Conservation (phyloP, 176 grass and related monocot species). For the Cenchrus fungigraminus region DNA sequence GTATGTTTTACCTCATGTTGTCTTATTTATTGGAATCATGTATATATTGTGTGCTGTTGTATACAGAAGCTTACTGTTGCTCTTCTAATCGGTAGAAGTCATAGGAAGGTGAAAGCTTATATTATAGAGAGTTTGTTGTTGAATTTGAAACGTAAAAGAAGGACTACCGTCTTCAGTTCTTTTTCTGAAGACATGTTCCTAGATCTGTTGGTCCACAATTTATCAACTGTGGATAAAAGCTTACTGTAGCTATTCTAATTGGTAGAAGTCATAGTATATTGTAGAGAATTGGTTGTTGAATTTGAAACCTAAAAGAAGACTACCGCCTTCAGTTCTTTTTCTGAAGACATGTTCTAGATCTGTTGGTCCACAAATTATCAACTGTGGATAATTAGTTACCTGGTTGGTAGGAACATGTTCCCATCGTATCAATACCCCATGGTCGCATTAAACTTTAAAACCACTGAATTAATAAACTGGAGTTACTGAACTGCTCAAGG, state of each 20-base stretch:
- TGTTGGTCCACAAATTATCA: conserved; percentile 24
- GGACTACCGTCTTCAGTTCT: background rate
- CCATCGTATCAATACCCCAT: background rate
- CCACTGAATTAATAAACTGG: conserved; percentile 2
- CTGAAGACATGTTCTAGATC: background rate
- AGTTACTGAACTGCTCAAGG: background rate
- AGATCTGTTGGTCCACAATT: background rate
- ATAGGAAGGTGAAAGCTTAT: background rate
- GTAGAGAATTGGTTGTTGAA: background rate
- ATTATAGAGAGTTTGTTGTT: background rate
- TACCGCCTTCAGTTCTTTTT: conserved; percentile 4
- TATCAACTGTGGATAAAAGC: conserved; percentile 7
- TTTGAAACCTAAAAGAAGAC: background rate
- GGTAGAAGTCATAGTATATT: background rate
- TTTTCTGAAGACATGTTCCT: background rate
- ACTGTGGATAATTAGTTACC: background rate
- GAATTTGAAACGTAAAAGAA: background rate
- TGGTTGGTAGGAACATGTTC: background rate
- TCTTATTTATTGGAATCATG: conserved; percentile 22
- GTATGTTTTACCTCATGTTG: conserved; percentile 49
- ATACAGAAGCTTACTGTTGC: conserved; percentile 3
- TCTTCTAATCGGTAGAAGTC: conserved; percentile 5
- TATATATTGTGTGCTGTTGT: conserved; percentile 2
- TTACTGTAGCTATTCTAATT: no score
- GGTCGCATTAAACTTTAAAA: background rate